A percentile compares a stretch with the other conserved stretches of the same genome.
Evolutionary conservation across 2,329 filamentous ascomycete genomes (phyloP).

Genomic region (Sporothrix sp.): DNA sequence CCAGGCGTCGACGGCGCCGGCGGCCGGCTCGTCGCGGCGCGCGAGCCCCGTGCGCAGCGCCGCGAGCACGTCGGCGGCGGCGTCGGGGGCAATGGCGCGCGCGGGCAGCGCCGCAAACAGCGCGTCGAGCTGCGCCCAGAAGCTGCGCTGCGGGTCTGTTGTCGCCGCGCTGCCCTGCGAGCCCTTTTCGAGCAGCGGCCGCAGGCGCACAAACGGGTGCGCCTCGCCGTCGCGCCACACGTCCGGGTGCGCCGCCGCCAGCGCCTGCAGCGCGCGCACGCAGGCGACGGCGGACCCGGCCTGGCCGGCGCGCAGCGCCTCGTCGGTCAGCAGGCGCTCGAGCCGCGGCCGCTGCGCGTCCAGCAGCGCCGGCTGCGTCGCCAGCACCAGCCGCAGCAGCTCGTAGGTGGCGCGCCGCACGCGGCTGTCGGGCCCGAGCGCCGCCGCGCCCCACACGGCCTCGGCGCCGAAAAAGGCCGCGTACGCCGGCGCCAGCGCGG

Average conservation of each 20-base stretch:
- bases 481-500: constrained; percentile 53
- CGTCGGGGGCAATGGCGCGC: constrained; percentile 34
- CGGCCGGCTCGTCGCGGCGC: no score
- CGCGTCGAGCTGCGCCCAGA: constrained; percentile 59
- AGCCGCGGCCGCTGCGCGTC: constrained; percentile 41
- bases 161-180: constrained; percentile 58
- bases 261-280: constrained; percentile 51
- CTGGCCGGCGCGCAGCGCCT: constrained; percentile 65
- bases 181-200: constrained; percentile 68
- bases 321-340: constrained; percentile 54
- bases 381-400: constrained; percentile 40
- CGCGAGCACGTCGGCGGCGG: constrained; percentile 51
- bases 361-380: constrained; percentile 36
- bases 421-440: constrained; percentile 50
- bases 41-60: constrained; percentile 63
- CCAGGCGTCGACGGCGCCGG: no score
- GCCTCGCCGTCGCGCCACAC: constrained; percentile 63
- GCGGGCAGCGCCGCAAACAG: constrained; percentile 53
- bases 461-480: constrained; percentile 56
- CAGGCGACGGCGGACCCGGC: constrained; percentile 64
- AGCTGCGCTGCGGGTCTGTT: constrained; percentile 37
- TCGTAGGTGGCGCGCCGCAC: constrained; percentile 44
- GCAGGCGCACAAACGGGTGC: constrained; percentile 47
- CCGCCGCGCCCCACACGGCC: constrained; percentile 51
- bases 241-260: constrained; percentile 56